Evolutionary conservation across 139 green algal species (phyloP).

Genomic region (Trebouxia sp.): DNA sequence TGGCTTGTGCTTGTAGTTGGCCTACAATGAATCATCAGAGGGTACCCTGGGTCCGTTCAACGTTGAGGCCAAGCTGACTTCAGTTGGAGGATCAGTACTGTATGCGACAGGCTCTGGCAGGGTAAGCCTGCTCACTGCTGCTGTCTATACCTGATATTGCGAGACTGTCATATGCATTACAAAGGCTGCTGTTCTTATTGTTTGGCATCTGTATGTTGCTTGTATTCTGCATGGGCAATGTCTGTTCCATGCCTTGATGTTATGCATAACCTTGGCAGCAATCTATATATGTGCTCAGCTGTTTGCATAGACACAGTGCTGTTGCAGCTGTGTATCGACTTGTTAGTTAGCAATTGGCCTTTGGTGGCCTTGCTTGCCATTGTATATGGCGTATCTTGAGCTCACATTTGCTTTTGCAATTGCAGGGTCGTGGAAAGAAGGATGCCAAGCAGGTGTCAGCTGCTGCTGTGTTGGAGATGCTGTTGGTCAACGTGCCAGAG

Average conservation of each 20-base stretch:
- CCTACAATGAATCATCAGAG: constrained; percentile 45
- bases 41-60: constrained; percentile 45
- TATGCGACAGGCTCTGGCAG: constrained; percentile 33
- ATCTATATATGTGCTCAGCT: too few relatives aligned
- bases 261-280: too few relatives aligned
- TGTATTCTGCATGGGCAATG: too few relatives aligned
- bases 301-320: too few relatives aligned
- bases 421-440: constrained; percentile 61
- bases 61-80: constrained; percentile 40
- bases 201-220: too few relatives aligned
- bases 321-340: not conserved
- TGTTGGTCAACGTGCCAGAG: constrained; percentile 48
- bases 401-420: not conserved
- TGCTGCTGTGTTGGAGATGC: constrained; percentile 53
- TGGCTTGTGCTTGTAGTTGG: constrained; percentile 32
- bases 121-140: not conserved
- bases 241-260: too few relatives aligned
- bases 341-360: too few relatives aligned
- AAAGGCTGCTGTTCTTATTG: too few relatives aligned
- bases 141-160: too few relatives aligned
- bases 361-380: too few relatives aligned
- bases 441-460: constrained; percentile 66
- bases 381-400: not conserved
- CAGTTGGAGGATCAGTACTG: constrained; percentile 3
- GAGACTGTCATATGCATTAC: too few relatives aligned